Evolutionary conservation across 352 stramenopile species (phyloP).

Genomic region (Peronospora belbahrii): DNA sequence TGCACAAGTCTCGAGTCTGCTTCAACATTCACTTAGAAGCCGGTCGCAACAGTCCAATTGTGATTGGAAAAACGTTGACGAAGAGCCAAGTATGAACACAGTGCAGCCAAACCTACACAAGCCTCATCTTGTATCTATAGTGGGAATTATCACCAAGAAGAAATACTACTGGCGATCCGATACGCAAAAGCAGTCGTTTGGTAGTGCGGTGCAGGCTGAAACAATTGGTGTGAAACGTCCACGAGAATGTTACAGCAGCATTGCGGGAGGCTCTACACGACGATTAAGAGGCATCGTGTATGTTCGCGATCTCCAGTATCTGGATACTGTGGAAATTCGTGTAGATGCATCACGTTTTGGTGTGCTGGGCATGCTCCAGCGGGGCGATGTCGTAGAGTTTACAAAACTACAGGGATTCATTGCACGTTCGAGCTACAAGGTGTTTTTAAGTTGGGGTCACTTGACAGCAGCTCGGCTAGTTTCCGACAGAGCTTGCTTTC

Average conservation of each 20-base stretch:
- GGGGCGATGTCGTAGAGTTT: constrained; percentile 38
- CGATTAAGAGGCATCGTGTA: constrained; percentile 23
- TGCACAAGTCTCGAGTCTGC: constrained; percentile 16
- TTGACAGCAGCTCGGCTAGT: constrained; percentile 18
- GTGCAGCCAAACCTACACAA: constrained; percentile 28
- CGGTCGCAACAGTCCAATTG: constrained; percentile 2
- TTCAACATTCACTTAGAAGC: constrained; percentile 16
- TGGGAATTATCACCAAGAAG: constrained; percentile 29
- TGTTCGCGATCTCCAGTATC: constrained; percentile 35
- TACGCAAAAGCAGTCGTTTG: constrained; percentile 1
- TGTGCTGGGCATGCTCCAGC: constrained; percentile 21
- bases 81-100: background rate
- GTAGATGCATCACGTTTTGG: constrained; percentile 43
- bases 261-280: background rate
- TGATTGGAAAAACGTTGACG: background rate
- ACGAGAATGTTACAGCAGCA: background rate
- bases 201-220: background rate
- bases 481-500: background rate
- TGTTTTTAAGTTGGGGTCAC: constrained; percentile 52
- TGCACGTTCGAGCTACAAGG: constrained; percentile 49
- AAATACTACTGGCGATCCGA: constrained; percentile 24
- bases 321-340: constrained; percentile 42
- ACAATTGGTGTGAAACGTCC: constrained; percentile 7
- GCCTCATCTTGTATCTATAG: constrained; percentile 24
- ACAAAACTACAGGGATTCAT: constrained; percentile 50